Base-by-base conservation (phyloP, 2,329 filamentous ascomycete genomes). In the Epichloe typhina region DNA sequence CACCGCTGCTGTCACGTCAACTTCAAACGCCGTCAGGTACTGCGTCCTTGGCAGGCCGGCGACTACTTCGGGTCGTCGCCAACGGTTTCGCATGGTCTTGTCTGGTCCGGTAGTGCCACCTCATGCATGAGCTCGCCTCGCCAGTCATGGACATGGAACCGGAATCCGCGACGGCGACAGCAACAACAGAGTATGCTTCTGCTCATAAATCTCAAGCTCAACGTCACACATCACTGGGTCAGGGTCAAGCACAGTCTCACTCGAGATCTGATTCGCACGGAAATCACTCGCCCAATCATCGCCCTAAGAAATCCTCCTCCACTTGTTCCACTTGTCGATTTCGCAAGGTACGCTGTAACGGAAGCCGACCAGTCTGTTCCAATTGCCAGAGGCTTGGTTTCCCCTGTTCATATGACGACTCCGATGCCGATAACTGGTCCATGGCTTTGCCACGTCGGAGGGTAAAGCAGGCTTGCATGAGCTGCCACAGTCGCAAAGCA, bases 311-410 rank as follows among this genome's bases (percentile, higher is more conserved):
- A 51, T 68, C 68, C 40, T 69, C 69, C 17, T 62, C 69, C 36
- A 78, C 75, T n/a, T 78, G 75, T 59, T 68, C 72, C 55, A 76
- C 74, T 11, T 78, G 74, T 55, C 72, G 75, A 21, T 69, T 72
- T 46, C 73, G 76, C 59, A 80, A 80, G 62, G 77, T 80, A 19
- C 75, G 76, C 46, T 80, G 77, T 64, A 75, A 79, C 58, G 74
- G 76, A 37, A 67, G 70, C 12, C 72, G 72, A 40, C 68, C 72
- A 47, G 64, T 75, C 52, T 80, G 77, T 62, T 72, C 73, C 63
- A 79, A 79, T 62, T 80, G 77, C 63, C 74, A 78, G 55, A 73
- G 77, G 19, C 70, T 80, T 43, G 75, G 74, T 46, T 79, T 80
- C 56, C 68, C 71, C 6, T 80, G 77, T 60, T 76, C 76, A 7